Evolutionary conservation across 1,284 basidiomycete genomes (phyloP).

Genomic region (Laetiporus sulphureus): DNA sequence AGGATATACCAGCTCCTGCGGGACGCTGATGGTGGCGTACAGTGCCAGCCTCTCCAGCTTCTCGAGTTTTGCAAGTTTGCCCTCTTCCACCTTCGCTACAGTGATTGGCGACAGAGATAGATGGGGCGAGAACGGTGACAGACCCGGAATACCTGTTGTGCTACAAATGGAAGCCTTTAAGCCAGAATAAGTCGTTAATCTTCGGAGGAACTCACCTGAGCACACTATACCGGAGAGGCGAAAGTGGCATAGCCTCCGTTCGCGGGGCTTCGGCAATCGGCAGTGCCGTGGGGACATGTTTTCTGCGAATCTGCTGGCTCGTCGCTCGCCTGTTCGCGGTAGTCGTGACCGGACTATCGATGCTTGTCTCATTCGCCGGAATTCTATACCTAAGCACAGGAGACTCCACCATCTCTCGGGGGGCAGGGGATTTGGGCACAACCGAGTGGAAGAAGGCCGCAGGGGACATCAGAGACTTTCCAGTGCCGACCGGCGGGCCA

Average conservation of each 20-base stretch:
- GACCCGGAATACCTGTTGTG: not conserved
- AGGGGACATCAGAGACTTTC: constrained; percentile 6
- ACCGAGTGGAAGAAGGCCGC: constrained; percentile 2
- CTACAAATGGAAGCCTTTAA: no score
- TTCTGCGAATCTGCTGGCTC: constrained; percentile 9
- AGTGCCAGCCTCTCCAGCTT: constrained; percentile 22
- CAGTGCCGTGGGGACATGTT: constrained; percentile 12
- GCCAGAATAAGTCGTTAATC: no score
- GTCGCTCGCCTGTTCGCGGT: no score
- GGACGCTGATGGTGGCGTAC: constrained; percentile 15
- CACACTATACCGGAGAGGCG: constrained; percentile 10
- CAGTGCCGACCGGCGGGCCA: no score
- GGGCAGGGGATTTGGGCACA: not conserved
- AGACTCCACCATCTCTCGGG: constrained; percentile 1
- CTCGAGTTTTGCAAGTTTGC: constrained; percentile 12
- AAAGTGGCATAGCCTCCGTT: constrained; percentile 7
- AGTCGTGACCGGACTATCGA: no score
- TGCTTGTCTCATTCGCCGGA: no score
- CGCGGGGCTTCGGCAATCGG: constrained; percentile 8
- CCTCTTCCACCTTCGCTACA: constrained; percentile 7
- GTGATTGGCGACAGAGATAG: constrained; percentile 16
- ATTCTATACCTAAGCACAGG: constrained; percentile 4
- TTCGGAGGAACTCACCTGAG: constrained; percentile 8
- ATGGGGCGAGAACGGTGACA: constrained; percentile 11
- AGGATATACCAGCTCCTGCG: constrained; percentile 19